Percentiles rank a stretch among this genome's conserved stretches.
Conservation (phyloP, 768 basidiomycete species). For the Macrolepiota fuliginosa region DNA sequence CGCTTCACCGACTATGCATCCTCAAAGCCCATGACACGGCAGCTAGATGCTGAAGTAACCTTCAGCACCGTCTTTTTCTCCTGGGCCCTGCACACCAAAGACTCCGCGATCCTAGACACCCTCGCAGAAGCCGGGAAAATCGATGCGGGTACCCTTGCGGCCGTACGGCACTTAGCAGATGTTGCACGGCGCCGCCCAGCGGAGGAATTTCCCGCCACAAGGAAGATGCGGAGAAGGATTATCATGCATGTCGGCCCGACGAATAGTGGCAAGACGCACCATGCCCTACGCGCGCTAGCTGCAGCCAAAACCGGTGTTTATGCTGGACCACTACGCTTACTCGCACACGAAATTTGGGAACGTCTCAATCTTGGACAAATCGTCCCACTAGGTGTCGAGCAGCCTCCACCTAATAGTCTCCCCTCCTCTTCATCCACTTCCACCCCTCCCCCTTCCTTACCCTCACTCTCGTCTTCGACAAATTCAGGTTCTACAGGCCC, state of each 20-base stretch:
- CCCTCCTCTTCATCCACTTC: conserved; percentile 16
- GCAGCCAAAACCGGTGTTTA: conserved; percentile 74
- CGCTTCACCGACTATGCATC: background rate
- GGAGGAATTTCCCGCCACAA: conserved; percentile 49
- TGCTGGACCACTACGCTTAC: conserved; percentile 86
- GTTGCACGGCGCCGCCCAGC: conserved; percentile 28
- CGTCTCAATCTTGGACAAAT: conserved; percentile 90
- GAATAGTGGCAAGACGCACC: conserved; percentile 96
- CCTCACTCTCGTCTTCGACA: no score
- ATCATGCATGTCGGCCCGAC: conserved; percentile 98
- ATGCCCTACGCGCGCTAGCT: conserved; percentile 86
- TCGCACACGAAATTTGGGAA: conserved; percentile 94
- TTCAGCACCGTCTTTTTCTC: conserved; percentile 11
- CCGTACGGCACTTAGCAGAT: background rate
- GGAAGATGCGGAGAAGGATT: conserved; percentile 67
- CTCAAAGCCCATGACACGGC: background rate
- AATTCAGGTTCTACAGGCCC: background rate
- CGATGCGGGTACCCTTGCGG: background rate
- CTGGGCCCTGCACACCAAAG: background rate
- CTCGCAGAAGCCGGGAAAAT: background rate
- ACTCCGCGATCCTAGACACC: background rate
- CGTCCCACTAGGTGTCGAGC: conserved; percentile 58
- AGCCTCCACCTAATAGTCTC: conserved; percentile 19
- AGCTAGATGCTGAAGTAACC: conserved; percentile 2
- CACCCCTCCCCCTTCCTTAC: conserved; percentile 15